Percentiles rank a stretch among this genome's conserved stretches.
phyloP scores from a whole-genome alignment of 164 flowering plant genomes.

The Brasenia schreberi region DNA sequence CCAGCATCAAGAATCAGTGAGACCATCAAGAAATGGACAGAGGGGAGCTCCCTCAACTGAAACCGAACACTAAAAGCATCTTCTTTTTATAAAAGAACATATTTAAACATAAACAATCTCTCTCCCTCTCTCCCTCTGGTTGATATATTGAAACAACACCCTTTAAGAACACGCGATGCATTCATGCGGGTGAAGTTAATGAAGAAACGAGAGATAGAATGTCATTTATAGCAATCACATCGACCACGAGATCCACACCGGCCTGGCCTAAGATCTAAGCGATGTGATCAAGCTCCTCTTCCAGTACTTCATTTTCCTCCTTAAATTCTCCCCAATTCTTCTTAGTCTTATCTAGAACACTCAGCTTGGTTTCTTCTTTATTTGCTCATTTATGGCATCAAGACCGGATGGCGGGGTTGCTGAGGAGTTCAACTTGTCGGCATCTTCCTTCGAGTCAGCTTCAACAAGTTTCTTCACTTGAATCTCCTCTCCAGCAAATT shows the following conservation, averaged over 20 bases:
- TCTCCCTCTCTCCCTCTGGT: slow-evolving; percentile 1
- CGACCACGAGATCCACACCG: neutral
- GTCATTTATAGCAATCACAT: neutral
- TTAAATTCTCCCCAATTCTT: slow-evolving; percentile 98
- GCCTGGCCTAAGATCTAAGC: neutral
- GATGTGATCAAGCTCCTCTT: slow-evolving; percentile 52
- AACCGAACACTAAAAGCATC: too few relatives aligned
- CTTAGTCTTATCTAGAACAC: slow-evolving; percentile 93
- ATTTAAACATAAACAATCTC: neutral
- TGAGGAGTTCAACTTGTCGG: slow-evolving; percentile 39
- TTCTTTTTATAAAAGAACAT: too few relatives aligned
- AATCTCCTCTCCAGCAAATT: slow-evolving; percentile 85
- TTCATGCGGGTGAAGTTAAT: neutral
- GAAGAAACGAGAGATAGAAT: neutral
- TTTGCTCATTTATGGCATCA: slow-evolving; percentile 85
- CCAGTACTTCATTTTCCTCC: slow-evolving; percentile 69
- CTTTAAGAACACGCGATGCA: too few relatives aligned
- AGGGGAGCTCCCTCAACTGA: too few relatives aligned
- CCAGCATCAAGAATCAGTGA: neutral
- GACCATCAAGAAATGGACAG: neutral
- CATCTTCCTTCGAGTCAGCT: slow-evolving; percentile 65
- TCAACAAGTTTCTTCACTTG: slow-evolving; percentile 72
- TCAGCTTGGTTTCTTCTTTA: slow-evolving; percentile 91
- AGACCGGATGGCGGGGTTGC: slow-evolving; percentile 56
- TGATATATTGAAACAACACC: too few relatives aligned